Evolutionary conservation across 306 rosid genomes (phyloP).

Genomic region (Cicer cuneatum): DNA sequence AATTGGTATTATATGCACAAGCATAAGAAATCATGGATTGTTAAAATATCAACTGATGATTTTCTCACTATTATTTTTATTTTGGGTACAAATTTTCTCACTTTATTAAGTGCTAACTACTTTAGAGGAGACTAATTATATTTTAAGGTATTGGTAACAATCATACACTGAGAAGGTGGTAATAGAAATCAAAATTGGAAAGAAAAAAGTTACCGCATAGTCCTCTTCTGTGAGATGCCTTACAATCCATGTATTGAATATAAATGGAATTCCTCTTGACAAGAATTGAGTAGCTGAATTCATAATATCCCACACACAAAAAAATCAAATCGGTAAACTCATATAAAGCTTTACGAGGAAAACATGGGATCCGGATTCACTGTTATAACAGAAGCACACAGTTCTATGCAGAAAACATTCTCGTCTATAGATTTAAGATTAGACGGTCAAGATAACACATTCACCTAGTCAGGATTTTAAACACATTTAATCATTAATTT

Average conservation of each 20-base stretch:
- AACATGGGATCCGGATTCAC: neutral
- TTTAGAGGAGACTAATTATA: neutral
- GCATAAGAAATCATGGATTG: too few relatives aligned
- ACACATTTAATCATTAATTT: too few relatives aligned
- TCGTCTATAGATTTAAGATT: too few relatives aligned
- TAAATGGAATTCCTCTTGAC: conserved; percentile 92
- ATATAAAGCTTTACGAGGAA: neutral
- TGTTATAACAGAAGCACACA: too few relatives aligned
- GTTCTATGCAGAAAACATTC: too few relatives aligned
- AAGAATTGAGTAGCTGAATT: conserved; percentile 86
- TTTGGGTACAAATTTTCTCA: too few relatives aligned
- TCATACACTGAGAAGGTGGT: neutral
- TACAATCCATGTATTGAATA: conserved; percentile 91
- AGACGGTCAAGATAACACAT: too few relatives aligned
- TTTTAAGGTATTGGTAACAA: neutral
- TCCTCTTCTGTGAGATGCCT: conserved; percentile 88
- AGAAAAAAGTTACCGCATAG: conserved; percentile 67
- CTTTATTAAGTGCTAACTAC: too few relatives aligned
- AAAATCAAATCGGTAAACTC: conserved; percentile 1
- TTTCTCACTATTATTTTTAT: too few relatives aligned
- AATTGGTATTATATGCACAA: too few relatives aligned
- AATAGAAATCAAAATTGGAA: conserved; percentile 15
- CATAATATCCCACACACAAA: conserved; percentile 7
- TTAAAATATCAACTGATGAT: too few relatives aligned
- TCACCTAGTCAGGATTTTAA: too few relatives aligned